Evolutionary conservation across 176 grass and related monocot genomes (phyloP).

Genomic region (Lolium multiflorum): DNA sequence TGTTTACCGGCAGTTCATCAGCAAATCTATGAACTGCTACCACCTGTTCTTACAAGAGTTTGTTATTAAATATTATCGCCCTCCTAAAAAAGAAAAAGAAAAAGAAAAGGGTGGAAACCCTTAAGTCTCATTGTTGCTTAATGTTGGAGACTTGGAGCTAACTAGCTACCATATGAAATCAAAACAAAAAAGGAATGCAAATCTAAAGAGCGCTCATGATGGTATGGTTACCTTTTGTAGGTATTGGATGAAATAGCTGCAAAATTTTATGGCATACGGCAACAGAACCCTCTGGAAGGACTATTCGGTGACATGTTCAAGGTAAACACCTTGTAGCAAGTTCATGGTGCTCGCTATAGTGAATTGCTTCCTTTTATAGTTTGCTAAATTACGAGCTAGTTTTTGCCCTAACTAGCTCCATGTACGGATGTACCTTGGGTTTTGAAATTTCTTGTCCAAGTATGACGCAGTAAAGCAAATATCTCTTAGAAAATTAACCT

Average conservation of each 20-base stretch:
- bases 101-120: background rate
- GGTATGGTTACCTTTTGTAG: slow-evolving; percentile 53
- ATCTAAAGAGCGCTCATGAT: slow-evolving; percentile 18
- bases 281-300: slow-evolving; percentile 81
- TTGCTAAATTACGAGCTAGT: background rate
- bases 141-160: slow-evolving; percentile 24
- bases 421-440: slow-evolving; percentile 7
- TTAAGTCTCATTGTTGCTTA: background rate
- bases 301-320: slow-evolving; percentile 96
- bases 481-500: background rate
- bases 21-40: background rate
- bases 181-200: background rate
- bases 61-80: background rate
- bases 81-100: background rate
- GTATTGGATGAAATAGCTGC: slow-evolving; percentile 95
- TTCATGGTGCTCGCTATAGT: slow-evolving; percentile 9
- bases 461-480: background rate
- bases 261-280: slow-evolving; percentile 76
- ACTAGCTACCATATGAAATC: slow-evolving; percentile 9
- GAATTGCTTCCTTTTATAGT: background rate
- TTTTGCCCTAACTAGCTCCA: background rate
- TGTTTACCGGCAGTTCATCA: background rate
- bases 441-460: background rate
- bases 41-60: slow-evolving; percentile 3
- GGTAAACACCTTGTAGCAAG: slow-evolving; percentile 45